Percentiles rank a stretch among this genome's conserved stretches.
Conservation (phyloP, 108 stramenopile genomes). For the Cyclotella atomus region DNA sequence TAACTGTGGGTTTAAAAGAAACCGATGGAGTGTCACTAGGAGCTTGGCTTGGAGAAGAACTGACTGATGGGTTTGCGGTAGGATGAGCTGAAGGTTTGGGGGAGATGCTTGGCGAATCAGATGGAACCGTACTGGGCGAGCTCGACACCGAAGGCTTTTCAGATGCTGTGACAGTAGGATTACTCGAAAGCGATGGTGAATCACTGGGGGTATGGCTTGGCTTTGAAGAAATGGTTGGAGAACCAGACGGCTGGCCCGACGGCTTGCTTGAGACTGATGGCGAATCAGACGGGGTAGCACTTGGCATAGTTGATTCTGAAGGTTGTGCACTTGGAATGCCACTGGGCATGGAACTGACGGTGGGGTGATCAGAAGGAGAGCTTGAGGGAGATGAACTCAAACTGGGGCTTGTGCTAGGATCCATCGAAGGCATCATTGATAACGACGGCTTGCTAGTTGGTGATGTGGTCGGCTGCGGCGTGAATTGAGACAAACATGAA, state of each 20-base stretch:
- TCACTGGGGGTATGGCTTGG: not conserved
- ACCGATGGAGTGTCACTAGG: not conserved
- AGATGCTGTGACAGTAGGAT: too few relatives aligned
- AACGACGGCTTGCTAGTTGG: too few relatives aligned
- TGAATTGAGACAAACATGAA: too few relatives aligned
- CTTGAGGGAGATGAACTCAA: not conserved
- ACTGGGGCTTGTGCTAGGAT: not conserved
- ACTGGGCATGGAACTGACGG: not conserved
- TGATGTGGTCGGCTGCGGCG: too few relatives aligned
- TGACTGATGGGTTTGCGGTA: not conserved
- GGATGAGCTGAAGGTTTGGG: not conserved
- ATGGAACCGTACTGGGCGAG: too few relatives aligned
- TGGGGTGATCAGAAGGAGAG: slow-evolving; percentile 2
- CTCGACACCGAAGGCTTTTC: too few relatives aligned
- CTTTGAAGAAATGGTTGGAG: too few relatives aligned
- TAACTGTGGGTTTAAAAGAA: not conserved
- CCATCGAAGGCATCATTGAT: too few relatives aligned
- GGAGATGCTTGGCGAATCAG: not conserved
- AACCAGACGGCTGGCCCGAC: too few relatives aligned
- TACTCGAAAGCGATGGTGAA: too few relatives aligned
- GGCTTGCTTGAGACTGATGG: not conserved
- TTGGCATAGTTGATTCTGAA: not conserved
- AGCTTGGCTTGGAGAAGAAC: not conserved
- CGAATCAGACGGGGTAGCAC: too few relatives aligned
- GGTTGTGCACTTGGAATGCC: not conserved